phyloP scores from a whole-genome alignment of 2,329 filamentous ascomycete species.

The Alternaria dauci region DNA sequence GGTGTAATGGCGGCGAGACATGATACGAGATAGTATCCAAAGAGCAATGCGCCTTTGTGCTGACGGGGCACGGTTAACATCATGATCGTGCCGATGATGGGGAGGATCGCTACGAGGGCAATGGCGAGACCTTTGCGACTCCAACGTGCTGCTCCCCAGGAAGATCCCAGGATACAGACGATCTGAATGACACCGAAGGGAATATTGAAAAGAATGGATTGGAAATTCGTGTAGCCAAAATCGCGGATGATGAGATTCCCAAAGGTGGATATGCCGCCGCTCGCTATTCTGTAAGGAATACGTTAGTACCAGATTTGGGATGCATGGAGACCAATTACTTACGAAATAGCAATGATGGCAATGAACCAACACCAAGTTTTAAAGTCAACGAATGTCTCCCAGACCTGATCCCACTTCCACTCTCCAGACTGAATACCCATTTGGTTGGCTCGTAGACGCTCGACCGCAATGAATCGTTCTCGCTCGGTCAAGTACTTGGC shows the following conservation, averaged over 20 bases:
- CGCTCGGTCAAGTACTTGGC: slow-evolving; percentile 38
- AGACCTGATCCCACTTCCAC: slow-evolving; percentile 75
- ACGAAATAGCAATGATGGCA: slow-evolving; percentile 55
- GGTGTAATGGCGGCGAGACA: slow-evolving; percentile 49
- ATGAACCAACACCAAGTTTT: slow-evolving; percentile 61
- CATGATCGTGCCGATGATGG: slow-evolving; percentile 60
- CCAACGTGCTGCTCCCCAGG: slow-evolving; percentile 61
- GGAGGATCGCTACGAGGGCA: slow-evolving; percentile 59
- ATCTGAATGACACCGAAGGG: slow-evolving; percentile 65
- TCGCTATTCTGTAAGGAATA: slow-evolving; percentile 59
- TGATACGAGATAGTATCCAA: slow-evolving; percentile 62
- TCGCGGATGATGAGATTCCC: slow-evolving; percentile 65
- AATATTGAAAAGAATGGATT: slow-evolving; percentile 66
- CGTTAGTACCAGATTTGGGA: neutral
- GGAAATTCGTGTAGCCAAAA: slow-evolving; percentile 64
- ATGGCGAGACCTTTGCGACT: slow-evolving; percentile 63
- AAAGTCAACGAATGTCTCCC: slow-evolving; percentile 34
- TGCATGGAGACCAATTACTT: slow-evolving; percentile 45
- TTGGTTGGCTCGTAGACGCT: slow-evolving; percentile 32
- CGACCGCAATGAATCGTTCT: slow-evolving; percentile 29
- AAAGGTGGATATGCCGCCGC: slow-evolving; percentile 68
- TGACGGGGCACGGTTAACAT: slow-evolving; percentile 59
- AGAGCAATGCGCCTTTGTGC: slow-evolving; percentile 59
- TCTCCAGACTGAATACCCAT: slow-evolving; percentile 71
- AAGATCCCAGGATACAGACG: slow-evolving; percentile 58